A percentile compares a stretch with the other conserved stretches of the same genome.
Evolutionary conservation across 2,329 filamentous ascomycete genomes (phyloP).

Genomic region (Amylocarpus encephaloides): DNA sequence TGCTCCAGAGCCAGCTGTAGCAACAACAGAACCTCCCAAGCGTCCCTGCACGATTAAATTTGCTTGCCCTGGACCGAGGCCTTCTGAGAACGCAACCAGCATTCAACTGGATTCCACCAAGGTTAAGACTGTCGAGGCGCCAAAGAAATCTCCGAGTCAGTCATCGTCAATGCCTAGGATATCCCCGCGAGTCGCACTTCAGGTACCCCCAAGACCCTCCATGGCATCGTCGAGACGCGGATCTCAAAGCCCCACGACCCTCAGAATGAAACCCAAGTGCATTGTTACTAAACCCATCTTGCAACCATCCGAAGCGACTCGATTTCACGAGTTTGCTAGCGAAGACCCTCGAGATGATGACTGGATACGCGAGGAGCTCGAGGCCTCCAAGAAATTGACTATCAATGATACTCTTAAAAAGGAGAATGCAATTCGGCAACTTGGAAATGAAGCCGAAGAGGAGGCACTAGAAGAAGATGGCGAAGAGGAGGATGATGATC

Average conservation of each 20-base stretch:
- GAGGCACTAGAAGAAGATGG: conserved; percentile 67
- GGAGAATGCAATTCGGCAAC: conserved; percentile 78
- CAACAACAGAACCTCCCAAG: conserved; percentile 33
- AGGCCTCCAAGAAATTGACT: conserved; percentile 63
- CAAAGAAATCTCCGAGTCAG: conserved; percentile 15
- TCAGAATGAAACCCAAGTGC: conserved; percentile 32
- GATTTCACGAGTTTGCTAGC: conserved; percentile 88
- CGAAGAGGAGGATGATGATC: conserved; percentile 56
- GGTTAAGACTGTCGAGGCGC: conserved; percentile 15
- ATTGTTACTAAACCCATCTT: conserved; percentile 28
- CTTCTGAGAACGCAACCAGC: conserved; percentile 21
- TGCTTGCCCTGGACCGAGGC: conserved; percentile 56
- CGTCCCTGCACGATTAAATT: conserved; percentile 66
- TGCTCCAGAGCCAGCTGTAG: conserved; percentile 30
- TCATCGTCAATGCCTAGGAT: conserved; percentile 29
- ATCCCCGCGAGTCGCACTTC: conserved; percentile 14
- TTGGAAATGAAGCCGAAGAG: conserved; percentile 86
- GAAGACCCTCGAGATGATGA: conserved; percentile 78
- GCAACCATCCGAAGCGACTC: conserved; percentile 44
- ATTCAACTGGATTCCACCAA: not conserved
- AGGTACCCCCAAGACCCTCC: conserved; percentile 13
- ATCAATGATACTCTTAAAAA: conserved; percentile 85
- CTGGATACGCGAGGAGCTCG: conserved; percentile 67
- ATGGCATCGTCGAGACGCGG: conserved; percentile 30
- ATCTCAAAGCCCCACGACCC: conserved; percentile 35